Percentiles rank a stretch among this genome's conserved stretches.
Evolutionary conservation across 2,329 filamentous ascomycete species (phyloP).

Genomic region (Penicillium sp.): DNA sequence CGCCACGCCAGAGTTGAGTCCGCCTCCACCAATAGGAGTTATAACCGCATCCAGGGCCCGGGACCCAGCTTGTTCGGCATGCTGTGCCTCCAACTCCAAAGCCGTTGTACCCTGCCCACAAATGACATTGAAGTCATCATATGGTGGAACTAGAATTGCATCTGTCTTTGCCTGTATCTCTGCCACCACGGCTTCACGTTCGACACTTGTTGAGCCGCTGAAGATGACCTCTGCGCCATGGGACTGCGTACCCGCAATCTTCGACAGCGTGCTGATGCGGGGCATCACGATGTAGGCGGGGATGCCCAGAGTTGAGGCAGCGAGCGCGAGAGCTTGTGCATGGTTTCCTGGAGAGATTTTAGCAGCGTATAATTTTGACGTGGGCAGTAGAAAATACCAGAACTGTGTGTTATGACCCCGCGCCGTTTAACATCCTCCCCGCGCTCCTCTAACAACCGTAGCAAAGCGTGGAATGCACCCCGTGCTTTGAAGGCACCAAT

Average conservation of each 20-base stretch:
- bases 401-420: conserved; percentile 88
- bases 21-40: conserved; percentile 81
- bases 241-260: conserved; percentile 76
- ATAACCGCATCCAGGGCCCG: conserved; percentile 66
- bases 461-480: conserved; percentile 84
- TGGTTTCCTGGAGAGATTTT: conserved; percentile 68
- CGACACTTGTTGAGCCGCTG: conserved; percentile 73
- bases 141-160: conserved; percentile 79
- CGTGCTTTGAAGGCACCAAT: conserved; percentile 91
- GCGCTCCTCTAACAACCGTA: conserved; percentile 62
- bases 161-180: conserved; percentile 68
- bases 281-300: conserved; percentile 93
- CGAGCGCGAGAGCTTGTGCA: conserved; percentile 85
- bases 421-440: conserved; percentile 60
- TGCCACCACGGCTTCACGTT: conserved; percentile 75
- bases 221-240: conserved; percentile 79
- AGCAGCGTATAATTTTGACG: neutral
- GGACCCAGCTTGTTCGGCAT: conserved; percentile 50
- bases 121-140: conserved; percentile 89
- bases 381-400: conserved; percentile 54
- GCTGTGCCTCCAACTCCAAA: conserved; percentile 77
- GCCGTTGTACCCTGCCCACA: conserved; percentile 90
- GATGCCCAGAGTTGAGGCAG: conserved; percentile 69
- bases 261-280: conserved; percentile 74
- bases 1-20: conserved; percentile 80